These are phyloP conservation scores for Phtheirospermum japonicum DNA, from an alignment of 257 asterid genomes.

Conservation along the genomic window DNA sequence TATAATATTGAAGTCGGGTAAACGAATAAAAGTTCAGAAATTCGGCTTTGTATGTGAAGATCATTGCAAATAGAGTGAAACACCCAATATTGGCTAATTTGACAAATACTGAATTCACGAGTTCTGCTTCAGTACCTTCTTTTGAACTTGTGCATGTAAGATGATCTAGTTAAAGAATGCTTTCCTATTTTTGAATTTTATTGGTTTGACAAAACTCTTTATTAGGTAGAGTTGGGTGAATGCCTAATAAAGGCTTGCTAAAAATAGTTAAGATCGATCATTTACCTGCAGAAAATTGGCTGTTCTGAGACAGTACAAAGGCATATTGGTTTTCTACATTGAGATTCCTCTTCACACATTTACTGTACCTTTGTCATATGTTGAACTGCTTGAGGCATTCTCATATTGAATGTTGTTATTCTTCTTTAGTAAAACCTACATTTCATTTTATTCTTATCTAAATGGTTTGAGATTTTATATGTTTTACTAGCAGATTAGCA, in stretches of 20 bases:
- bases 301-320: not conserved
- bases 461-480: constrained; percentile 8
- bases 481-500: constrained; percentile 12
- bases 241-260: constrained; percentile 8
- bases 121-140: constrained; percentile 17
- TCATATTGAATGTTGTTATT: not conserved
- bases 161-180: not conserved
- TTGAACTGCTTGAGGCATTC: constrained; percentile 20
- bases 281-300: constrained; percentile 5
- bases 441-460: constrained; percentile 13
- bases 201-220: constrained; percentile 11
- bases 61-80: constrained; percentile 8
- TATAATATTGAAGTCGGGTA: constrained; percentile 7
- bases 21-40: not conserved
- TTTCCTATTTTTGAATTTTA: not conserved
- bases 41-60: constrained; percentile 11
- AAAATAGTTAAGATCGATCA: constrained; percentile 22
- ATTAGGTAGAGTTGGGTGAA: constrained; percentile 12
- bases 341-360: constrained; percentile 12
- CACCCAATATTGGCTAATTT: constrained; percentile 18
- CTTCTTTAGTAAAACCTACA: not conserved
- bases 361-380: not conserved
- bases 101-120: constrained; percentile 10
- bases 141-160: not conserved
- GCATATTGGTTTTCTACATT: constrained; percentile 5